Evolutionary conservation across 2,329 filamentous ascomycete genomes (phyloP), one percentile per base, ranked within the genome.

Genomic region (Paramyrothecium sp.): DNA sequence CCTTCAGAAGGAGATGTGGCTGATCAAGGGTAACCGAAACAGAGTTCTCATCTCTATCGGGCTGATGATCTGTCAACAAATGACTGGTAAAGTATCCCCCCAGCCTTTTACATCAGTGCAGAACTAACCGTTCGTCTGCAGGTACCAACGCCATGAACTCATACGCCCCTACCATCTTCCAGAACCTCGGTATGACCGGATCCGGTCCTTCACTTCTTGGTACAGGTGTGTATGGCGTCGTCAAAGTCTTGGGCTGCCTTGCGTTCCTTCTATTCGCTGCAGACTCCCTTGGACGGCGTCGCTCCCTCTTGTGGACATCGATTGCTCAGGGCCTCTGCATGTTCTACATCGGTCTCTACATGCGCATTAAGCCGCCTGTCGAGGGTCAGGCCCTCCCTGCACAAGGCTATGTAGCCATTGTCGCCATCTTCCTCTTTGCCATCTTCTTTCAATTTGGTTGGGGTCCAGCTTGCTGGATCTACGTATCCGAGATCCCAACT

Each of bases 401-500:
- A n/a, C 11, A 10, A n/a, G 46, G 46, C 3, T 48, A 48, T 19
- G 46, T 48, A n/a, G 46, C 46, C 46, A 48, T 48, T 48, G 46
- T n/a, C 11, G 46, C 46, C 46, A 48, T 48, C 4, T 48, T 48
- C 46, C 46, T 48, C 12, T 48, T 13, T 7, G 46, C 46, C n/a
- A 48, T 48, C n/a, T 48, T 48, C 46, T 3, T 87, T 75, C 83
- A 86, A 62, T 81, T 83, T 60, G 81, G 81, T 7, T 88, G 86
- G 86, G 86, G 86, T 0, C 84, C 85, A 0, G 83, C 85, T n/a
- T 87, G 84, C 74, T 89, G 86, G 87, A 73, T 73, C 49, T 67
- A 67, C 56, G 65, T 67, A 19, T 65, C 63, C 12, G 87, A 89
- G 68, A 89, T 89, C 60, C 86, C 87, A 0, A 83, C 84, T 5